Evolutionary conservation across 306 rosid species (phyloP).

Genomic region (Hippophae tibetana): DNA sequence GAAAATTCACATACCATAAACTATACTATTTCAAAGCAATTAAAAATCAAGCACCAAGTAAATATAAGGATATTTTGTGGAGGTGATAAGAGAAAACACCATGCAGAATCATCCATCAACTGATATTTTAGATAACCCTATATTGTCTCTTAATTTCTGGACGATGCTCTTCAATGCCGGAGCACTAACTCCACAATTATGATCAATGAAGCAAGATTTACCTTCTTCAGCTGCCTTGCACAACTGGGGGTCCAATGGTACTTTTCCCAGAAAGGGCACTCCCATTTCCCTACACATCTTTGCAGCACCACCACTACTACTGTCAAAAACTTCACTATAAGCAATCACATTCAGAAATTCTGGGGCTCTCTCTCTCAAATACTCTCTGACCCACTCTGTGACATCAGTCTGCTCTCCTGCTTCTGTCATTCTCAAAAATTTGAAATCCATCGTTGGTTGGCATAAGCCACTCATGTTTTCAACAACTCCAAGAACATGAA

Average conservation of each 20-base stretch:
- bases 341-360: slow-evolving; percentile 52
- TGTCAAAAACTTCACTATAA: slow-evolving; percentile 74
- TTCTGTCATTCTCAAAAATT: slow-evolving; percentile 43
- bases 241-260: slow-evolving; percentile 85
- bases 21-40: background rate
- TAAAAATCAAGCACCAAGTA: background rate
- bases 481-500: slow-evolving; percentile 71
- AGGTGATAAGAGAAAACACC: slow-evolving; percentile 7
- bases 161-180: slow-evolving; percentile 66
- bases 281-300: slow-evolving; percentile 76
- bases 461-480: slow-evolving; percentile 90
- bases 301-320: slow-evolving; percentile 73
- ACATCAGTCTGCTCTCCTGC: slow-evolving; percentile 65
- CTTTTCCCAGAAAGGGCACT: slow-evolving; percentile 76
- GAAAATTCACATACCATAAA: background rate
- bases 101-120: slow-evolving; percentile 32
- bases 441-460: slow-evolving; percentile 54
- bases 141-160: slow-evolving; percentile 46
- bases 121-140: slow-evolving; percentile 26
- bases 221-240: slow-evolving; percentile 96
- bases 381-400: slow-evolving; percentile 50
- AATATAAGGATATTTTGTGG: slow-evolving; percentile 10
- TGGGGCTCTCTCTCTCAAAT: slow-evolving; percentile 57
- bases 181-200: slow-evolving; percentile 51
- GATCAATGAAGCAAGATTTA: slow-evolving; percentile 66